A percentile compares a stretch with the other conserved stretches of the same genome.
phyloP scores from a whole-genome alignment of 352 stramenopile species.

The Globisporangium recalcitrans region DNA sequence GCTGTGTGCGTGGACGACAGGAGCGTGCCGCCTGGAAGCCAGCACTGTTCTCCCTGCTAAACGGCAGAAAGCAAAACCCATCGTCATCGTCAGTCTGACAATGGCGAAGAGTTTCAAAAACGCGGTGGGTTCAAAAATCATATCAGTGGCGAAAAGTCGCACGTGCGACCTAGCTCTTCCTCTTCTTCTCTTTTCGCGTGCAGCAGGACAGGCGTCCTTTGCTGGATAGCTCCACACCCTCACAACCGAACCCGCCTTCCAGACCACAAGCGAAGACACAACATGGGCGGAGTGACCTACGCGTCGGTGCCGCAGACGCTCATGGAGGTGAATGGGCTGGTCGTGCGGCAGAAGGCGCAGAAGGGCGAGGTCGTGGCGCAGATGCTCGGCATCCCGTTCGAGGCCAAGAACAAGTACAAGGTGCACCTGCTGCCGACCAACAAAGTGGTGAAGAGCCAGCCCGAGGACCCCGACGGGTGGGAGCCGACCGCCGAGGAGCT shows the following conservation, averaged over 20 bases:
- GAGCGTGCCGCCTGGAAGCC: no score
- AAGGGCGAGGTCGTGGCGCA: conserved; percentile 42
- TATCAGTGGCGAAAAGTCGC: no score
- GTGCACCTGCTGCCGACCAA: conserved; percentile 33
- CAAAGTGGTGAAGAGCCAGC: conserved; percentile 51
- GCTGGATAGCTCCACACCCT: no score
- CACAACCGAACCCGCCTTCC: background rate
- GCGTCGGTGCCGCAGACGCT: conserved; percentile 29
- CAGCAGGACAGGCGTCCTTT: no score
- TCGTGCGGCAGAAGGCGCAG: conserved; percentile 53
- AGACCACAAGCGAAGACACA: background rate
- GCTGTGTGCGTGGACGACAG: no score
- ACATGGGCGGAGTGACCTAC: conserved; percentile 11
- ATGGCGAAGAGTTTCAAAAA: no score
- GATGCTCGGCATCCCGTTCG: conserved; percentile 43
- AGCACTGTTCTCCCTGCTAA: no score
- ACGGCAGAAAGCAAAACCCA: no score
- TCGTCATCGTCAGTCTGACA: no score
- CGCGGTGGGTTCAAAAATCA: background rate
- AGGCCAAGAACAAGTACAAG: conserved; percentile 60
- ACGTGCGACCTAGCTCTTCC: no score
- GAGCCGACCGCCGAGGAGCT: conserved; percentile 38
- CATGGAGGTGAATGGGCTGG: conserved; percentile 32
- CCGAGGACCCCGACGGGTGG: conserved; percentile 40
- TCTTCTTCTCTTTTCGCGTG: background rate